A percentile compares a stretch with the other conserved stretches of the same genome.
Conservation (phyloP, 2,329 filamentous ascomycete genomes). For the Fusarium chaquense region DNA sequence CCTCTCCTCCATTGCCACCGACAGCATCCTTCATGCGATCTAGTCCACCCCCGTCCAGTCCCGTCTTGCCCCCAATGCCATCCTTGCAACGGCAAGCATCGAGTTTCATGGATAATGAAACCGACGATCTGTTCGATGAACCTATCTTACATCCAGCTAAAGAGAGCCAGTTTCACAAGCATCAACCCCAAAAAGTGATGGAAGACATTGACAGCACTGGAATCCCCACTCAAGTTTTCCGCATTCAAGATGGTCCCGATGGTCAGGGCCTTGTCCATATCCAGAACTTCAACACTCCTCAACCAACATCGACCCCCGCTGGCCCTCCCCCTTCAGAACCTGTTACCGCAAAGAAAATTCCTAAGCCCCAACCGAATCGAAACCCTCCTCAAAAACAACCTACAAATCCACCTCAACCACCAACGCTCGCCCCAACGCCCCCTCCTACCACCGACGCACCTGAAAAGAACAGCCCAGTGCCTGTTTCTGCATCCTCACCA, state of each 20-base stretch:
- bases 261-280: conserved; percentile 55
- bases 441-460: conserved; percentile 55
- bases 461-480: conserved; percentile 51
- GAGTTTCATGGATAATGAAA: conserved; percentile 85
- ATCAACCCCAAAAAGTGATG: conserved; percentile 36
- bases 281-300: conserved; percentile 51
- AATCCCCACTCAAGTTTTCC: conserved; percentile 60
- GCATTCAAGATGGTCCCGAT: conserved; percentile 53
- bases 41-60: conserved; percentile 82
- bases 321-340: conserved; percentile 35
- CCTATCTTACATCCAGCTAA: conserved; percentile 61
- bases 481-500: conserved; percentile 26
- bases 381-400: conserved; percentile 40
- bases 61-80: conserved; percentile 74
- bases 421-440: conserved; percentile 52
- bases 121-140: conserved; percentile 77
- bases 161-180: conserved; percentile 47
- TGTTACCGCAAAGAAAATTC: conserved; percentile 38
- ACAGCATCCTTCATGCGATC: conserved; percentile 66
- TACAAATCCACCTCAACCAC: conserved; percentile 37
- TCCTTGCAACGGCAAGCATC: conserved; percentile 76
- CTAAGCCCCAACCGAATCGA: conserved; percentile 15
- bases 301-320: conserved; percentile 40
- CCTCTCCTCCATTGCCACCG: conserved; percentile 86
- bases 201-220: conserved; percentile 53